Conservation (phyloP, 352 stramenopile species). For the Phytophthora ohioensis region DNA sequence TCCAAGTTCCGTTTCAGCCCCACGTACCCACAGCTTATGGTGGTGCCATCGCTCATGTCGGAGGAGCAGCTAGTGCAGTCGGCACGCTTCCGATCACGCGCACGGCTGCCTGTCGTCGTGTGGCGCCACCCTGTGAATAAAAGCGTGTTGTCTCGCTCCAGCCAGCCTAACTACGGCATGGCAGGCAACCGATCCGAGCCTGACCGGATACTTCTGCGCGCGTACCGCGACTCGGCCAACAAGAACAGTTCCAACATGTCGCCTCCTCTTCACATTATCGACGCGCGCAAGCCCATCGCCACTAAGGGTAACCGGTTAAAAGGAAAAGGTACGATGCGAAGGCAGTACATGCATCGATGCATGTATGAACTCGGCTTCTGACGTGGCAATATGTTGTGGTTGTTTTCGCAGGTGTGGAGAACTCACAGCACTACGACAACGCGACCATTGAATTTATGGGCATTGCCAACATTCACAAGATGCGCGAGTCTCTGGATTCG, state of each 20-base stretch:
- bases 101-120: constrained; percentile 92
- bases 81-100: constrained; percentile 92
- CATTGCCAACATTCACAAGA: constrained; percentile 99
- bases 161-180: constrained; percentile 97
- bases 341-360: neutral
- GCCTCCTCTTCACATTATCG: constrained; percentile 86
- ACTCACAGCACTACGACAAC: constrained; percentile 96
- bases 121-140: constrained; percentile 94
- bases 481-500: constrained; percentile 95
- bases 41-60: constrained; percentile 94
- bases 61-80: constrained; percentile 93
- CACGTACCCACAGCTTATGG: constrained; percentile 96
- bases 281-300: constrained; percentile 82
- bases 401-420: constrained; percentile 91
- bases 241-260: constrained; percentile 76
- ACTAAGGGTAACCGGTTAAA: constrained; percentile 86
- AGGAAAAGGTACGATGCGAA: constrained; percentile 65
- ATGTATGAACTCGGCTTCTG: neutral
- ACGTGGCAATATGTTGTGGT: constrained; percentile 6
- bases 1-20: constrained; percentile 93
- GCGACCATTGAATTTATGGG: constrained; percentile 97
- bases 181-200: constrained; percentile 93
- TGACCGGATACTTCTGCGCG: constrained; percentile 92
- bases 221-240: constrained; percentile 87
- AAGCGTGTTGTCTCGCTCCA: constrained; percentile 93